Evolutionary conservation across 75 land plant species (phyloP).

Genomic region (Cupressus sempervirens): DNA sequence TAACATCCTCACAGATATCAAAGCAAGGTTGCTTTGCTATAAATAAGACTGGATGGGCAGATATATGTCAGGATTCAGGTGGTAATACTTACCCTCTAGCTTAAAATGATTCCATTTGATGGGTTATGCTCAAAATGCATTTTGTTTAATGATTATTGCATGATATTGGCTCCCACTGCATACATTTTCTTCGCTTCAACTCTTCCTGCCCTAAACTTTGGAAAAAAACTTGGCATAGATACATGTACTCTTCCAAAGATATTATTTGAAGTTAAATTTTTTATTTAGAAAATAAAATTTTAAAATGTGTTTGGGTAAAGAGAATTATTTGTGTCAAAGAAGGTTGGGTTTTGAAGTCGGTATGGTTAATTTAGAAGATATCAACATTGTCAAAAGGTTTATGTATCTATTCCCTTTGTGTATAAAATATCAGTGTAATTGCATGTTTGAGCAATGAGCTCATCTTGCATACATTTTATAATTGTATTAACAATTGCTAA

Average conservation of each 20-base stretch:
- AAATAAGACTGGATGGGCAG: slow-evolving; percentile 81
- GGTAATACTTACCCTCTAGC: neutral
- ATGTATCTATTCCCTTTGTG: too few species aligned
- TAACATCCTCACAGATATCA: slow-evolving; percentile 63
- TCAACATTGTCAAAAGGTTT: too few species aligned
- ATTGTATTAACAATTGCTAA: too few species aligned
- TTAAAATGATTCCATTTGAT: neutral
- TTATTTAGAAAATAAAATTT: neutral
- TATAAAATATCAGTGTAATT: too few species aligned
- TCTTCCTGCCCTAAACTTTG: slow-evolving; percentile 91
- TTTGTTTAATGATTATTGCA: slow-evolving; percentile 15
- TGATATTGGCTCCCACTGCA: slow-evolving; percentile 83
- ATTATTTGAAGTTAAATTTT: neutral
- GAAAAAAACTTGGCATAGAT: slow-evolving; percentile 80
- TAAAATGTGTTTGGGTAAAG: neutral
- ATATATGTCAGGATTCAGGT: slow-evolving; percentile 65
- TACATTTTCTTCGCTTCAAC: slow-evolving; percentile 97
- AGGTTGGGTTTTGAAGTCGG: neutral
- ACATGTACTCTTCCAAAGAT: slow-evolving; percentile 40
- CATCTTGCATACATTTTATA: too few species aligned
- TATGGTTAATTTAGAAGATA: neutral
- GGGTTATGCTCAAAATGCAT: neutral
- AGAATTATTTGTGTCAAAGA: neutral
- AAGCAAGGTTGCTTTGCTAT: slow-evolving; percentile 64
- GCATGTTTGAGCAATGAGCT: too few species aligned